Evolutionary conservation across 371 early-diverging fungal species (phyloP).

Genomic region (Coemansia sp.): DNA sequence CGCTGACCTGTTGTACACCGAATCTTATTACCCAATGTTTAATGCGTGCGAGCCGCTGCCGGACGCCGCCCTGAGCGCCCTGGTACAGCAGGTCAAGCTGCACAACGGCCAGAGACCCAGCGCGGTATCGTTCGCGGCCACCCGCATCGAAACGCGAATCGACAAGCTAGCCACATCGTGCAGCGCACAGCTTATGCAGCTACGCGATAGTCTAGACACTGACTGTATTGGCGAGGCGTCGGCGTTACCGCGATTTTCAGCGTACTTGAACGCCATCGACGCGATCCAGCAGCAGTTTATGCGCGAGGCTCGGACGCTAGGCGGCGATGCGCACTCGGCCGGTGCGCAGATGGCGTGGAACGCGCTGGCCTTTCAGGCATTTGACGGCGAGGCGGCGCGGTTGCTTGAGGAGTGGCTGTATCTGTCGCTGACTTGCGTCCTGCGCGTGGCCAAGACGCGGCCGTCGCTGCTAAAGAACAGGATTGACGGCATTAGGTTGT

Average conservation of each 20-base stretch:
- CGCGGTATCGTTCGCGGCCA: not conserved
- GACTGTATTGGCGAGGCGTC: not conserved
- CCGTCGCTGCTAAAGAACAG: not conserved
- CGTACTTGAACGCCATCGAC: not conserved
- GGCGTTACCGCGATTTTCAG: not conserved
- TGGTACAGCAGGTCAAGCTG: constrained; percentile 19
- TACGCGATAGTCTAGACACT: not conserved
- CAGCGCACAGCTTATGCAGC: not conserved
- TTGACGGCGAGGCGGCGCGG: not conserved
- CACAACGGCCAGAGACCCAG: not conserved
- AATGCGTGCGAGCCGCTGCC: constrained; percentile 13
- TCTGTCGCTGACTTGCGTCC: constrained; percentile 6
- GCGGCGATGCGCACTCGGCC: not conserved
- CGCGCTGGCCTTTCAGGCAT: constrained; percentile 15
- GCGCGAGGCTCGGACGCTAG: not conserved
- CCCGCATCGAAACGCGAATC: not conserved
- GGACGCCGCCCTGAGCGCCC: constrained; percentile 7
- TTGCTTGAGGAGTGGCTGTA: constrained; percentile 28
- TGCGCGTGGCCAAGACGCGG: not conserved
- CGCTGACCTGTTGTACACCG: too few species aligned
- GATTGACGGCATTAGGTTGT: not conserved
- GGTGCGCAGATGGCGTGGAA: constrained; percentile 13
- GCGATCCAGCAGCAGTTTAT: constrained; percentile 1
- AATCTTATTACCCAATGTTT: not conserved
- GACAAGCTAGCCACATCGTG: constrained; percentile 23